Evolutionary conservation across 176 grass and related monocot species (phyloP).

Genomic region (Cymbopogon citratus): DNA sequence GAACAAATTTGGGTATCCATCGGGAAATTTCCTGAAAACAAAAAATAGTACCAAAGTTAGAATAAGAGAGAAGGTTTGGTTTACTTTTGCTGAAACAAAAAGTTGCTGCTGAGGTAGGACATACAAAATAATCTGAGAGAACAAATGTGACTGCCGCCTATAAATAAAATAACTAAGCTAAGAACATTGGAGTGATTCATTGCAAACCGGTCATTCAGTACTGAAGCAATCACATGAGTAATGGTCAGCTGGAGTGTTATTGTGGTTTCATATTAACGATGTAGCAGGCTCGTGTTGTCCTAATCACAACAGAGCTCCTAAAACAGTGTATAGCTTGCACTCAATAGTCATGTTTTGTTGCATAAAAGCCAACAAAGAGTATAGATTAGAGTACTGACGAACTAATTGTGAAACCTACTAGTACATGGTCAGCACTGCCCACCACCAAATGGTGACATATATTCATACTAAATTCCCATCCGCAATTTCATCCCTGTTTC

Average conservation of each 20-base stretch:
- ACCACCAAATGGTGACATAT: background rate
- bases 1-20: constrained; percentile 93
- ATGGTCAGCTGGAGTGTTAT: background rate
- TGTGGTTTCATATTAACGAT: background rate
- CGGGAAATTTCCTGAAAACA: constrained; percentile 69
- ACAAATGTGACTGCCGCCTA: background rate
- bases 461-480: background rate
- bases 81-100: constrained; percentile 6
- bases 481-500: background rate
- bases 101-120: background rate
- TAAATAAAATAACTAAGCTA: background rate
- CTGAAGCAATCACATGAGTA: background rate
- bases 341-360: background rate
- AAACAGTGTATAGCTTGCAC: background rate
- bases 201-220: background rate
- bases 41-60: background rate
- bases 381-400: background rate
- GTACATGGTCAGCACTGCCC: background rate
- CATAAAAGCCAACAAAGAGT: background rate
- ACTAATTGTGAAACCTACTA: background rate
- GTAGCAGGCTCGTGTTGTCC: background rate
- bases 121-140: background rate
- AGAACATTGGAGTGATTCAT: background rate
- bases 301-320: background rate
- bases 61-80: background rate